Evolutionary conservation across 495 filamentous ascomycete species (phyloP).

Genomic region (Penicillium robsamsonii): DNA sequence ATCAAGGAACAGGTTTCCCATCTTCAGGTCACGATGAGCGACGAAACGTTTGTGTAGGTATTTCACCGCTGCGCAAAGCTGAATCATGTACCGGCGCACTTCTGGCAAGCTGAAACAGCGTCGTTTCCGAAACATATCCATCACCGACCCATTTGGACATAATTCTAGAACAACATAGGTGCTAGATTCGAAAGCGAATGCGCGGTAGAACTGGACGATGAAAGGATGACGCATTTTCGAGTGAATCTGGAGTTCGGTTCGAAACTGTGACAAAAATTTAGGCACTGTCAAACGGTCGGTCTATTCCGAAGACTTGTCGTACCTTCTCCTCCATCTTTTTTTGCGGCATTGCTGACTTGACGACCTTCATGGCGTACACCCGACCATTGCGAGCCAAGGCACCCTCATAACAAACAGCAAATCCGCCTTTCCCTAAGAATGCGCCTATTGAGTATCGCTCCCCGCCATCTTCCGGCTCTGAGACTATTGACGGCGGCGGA

Average conservation of each 20-base stretch:
- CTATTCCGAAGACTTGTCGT: slow-evolving; percentile 3
- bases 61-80: slow-evolving; percentile 93
- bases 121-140: slow-evolving; percentile 93
- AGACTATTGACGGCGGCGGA: slow-evolving; percentile 72
- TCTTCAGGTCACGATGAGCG: slow-evolving; percentile 95
- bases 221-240: slow-evolving; percentile 94
- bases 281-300: slow-evolving; percentile 6
- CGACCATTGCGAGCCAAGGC: slow-evolving; percentile 61
- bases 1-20: slow-evolving; percentile 97
- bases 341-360: slow-evolving; percentile 79
- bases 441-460: slow-evolving; percentile 80
- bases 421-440: slow-evolving; percentile 88
- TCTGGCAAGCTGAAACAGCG: slow-evolving; percentile 87
- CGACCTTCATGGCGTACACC: slow-evolving; percentile 83
- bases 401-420: slow-evolving; percentile 87
- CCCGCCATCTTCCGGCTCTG: slow-evolving; percentile 70
- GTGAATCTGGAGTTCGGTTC: slow-evolving; percentile 96
- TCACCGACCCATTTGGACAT: slow-evolving; percentile 93
- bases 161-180: slow-evolving; percentile 95
- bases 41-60: slow-evolving; percentile 94
- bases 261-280: slow-evolving; percentile 65
- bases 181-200: slow-evolving; percentile 82
- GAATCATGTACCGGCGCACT: slow-evolving; percentile 85
- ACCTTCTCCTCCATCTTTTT: slow-evolving; percentile 91
- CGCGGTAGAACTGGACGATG: slow-evolving; percentile 91